Conservation (phyloP, 1,139 yeast species). For the Yamadazyma songkhlaensis region DNA sequence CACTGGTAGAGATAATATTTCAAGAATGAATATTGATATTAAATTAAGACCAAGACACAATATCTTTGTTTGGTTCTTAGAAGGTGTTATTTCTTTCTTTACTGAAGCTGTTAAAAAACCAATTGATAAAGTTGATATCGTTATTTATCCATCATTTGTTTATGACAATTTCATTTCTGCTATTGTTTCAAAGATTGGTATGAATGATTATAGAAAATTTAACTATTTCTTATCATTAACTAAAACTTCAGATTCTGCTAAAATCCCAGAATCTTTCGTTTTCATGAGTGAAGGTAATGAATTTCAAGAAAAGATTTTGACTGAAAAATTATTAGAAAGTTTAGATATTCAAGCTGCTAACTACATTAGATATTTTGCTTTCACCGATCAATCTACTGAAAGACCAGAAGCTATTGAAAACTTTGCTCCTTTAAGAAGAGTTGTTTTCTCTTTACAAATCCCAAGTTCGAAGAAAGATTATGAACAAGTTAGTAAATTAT, state of each 20-base stretch:
- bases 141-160: constrained; percentile 57
- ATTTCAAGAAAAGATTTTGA: constrained; percentile 63
- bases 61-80: constrained; percentile 59
- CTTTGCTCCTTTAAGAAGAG: constrained; percentile 52
- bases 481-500: constrained; percentile 44
- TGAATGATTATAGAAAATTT: constrained; percentile 73
- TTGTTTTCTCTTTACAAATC: constrained; percentile 50
- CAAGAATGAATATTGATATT: constrained; percentile 58
- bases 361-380: constrained; percentile 59
- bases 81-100: constrained; percentile 55
- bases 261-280: constrained; percentile 72
- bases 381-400: constrained; percentile 76
- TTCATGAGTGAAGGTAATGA: constrained; percentile 90
- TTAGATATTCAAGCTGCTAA: constrained; percentile 49
- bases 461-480: constrained; percentile 46
- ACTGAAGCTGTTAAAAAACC: constrained; percentile 48
- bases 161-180: constrained; percentile 75
- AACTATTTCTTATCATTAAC: constrained; percentile 85
- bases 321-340: constrained; percentile 46
- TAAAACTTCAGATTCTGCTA: constrained; percentile 67
- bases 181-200: constrained; percentile 77
- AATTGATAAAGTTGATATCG: constrained; percentile 60
- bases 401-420: constrained; percentile 60
- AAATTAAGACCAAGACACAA: constrained; percentile 81
- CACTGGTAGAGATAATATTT: constrained; percentile 80